A percentile compares a stretch with the other conserved stretches of the same genome.
Evolutionary conservation across 495 filamentous ascomycete species (phyloP).

Genomic region (Venustampulla echinocandica): DNA sequence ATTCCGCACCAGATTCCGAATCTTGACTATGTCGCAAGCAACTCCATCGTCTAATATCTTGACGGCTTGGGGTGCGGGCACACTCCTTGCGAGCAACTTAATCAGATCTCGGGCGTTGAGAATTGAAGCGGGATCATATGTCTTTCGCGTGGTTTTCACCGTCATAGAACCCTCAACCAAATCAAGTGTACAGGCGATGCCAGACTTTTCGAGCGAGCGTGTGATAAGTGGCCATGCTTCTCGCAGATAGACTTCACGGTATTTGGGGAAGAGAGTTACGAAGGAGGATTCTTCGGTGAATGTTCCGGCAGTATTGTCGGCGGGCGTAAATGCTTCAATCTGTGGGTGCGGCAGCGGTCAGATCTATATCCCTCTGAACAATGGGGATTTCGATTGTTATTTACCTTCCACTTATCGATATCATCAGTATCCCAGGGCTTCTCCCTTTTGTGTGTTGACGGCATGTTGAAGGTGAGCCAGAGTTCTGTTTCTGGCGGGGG

Average conservation of each 20-base stretch:
- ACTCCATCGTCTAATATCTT: slow-evolving; percentile 90
- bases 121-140: slow-evolving; percentile 88
- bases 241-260: slow-evolving; percentile 87
- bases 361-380: not conserved
- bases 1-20: slow-evolving; percentile 78
- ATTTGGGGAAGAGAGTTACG: slow-evolving; percentile 90
- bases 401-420: slow-evolving; percentile 92
- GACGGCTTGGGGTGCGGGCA: slow-evolving; percentile 85
- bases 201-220: slow-evolving; percentile 66
- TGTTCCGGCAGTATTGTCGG: slow-evolving; percentile 75
- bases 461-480: slow-evolving; percentile 64
- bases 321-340: slow-evolving; percentile 74
- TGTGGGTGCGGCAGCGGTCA: slow-evolving; percentile 23
- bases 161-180: slow-evolving; percentile 94
- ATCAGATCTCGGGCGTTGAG: slow-evolving; percentile 91
- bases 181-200: slow-evolving; percentile 83
- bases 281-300: slow-evolving; percentile 93
- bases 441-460: slow-evolving; percentile 85
- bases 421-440: slow-evolving; percentile 98
- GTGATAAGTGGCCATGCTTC: slow-evolving; percentile 85
- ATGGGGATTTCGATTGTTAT: not conserved
- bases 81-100: slow-evolving; percentile 82
- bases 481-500: no score
- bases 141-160: slow-evolving; percentile 90
- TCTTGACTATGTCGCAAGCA: slow-evolving; percentile 91